phyloP scores from a whole-genome alignment of 306 rosid genomes.

The Cicer judaicum region DNA sequence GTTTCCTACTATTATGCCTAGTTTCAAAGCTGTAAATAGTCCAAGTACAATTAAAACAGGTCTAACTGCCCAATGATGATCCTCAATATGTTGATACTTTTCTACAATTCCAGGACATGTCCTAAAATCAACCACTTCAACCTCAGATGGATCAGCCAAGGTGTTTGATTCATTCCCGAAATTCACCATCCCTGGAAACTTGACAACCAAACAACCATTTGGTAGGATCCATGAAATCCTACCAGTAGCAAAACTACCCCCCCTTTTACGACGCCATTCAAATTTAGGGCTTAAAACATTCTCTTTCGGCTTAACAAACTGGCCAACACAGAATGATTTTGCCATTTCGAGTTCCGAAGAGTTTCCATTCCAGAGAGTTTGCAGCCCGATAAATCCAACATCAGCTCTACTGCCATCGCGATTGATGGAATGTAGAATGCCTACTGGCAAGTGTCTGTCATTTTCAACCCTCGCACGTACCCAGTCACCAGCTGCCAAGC shows the following conservation, averaged over 20 bases:
- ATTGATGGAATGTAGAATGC: conserved; percentile 75
- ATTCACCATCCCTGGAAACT: conserved; percentile 77
- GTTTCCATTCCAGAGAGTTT: conserved; percentile 77
- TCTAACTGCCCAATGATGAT: conserved; percentile 88
- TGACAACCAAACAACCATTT: conserved; percentile 79
- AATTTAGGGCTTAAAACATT: conserved; percentile 71
- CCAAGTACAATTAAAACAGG: conserved; percentile 78
- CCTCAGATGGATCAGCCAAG: conserved; percentile 90
- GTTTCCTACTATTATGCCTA: conserved; percentile 65
- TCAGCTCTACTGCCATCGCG: conserved; percentile 65
- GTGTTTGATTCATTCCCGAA: conserved; percentile 59
- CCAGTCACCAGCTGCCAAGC: conserved; percentile 88
- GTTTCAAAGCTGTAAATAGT: conserved; percentile 71
- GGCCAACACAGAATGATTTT: conserved; percentile 70
- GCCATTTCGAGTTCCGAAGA: conserved; percentile 81
- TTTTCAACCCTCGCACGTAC: conserved; percentile 65
- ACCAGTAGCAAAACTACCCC: conserved; percentile 71
- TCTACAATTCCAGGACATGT: conserved; percentile 71
- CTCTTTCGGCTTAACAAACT: conserved; percentile 74
- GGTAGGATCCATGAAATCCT: conserved; percentile 82
- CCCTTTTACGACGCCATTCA: conserved; percentile 75
- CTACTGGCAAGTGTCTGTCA: conserved; percentile 77
- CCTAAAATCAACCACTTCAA: conserved; percentile 67
- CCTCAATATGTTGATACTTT: conserved; percentile 89
- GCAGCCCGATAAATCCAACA: conserved; percentile 79